Evolutionary conservation across 2,329 filamentous ascomycete genomes (phyloP).

Genomic region (Tolypocladium nubicola): DNA sequence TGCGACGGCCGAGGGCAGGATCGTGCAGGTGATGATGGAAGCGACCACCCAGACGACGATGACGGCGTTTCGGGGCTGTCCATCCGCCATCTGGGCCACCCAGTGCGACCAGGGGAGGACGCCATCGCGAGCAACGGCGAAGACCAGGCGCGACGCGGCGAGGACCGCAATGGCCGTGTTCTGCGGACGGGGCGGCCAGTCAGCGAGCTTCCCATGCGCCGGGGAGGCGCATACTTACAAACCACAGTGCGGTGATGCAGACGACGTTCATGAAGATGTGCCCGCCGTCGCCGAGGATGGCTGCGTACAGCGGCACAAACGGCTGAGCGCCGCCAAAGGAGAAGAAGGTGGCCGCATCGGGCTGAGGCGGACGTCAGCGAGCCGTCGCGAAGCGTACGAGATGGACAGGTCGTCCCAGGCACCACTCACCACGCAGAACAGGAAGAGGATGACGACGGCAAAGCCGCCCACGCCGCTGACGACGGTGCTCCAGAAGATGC

Average conservation of each 20-base stretch:
- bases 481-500: constrained; percentile 50
- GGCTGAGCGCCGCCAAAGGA: constrained; percentile 44
- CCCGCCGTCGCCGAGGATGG: constrained; percentile 41
- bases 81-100: constrained; percentile 43
- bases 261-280: constrained; percentile 27
- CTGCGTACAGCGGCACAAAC: constrained; percentile 47
- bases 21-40: constrained; percentile 45
- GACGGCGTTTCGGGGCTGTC: constrained; percentile 50
- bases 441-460: constrained; percentile 43
- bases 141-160: constrained; percentile 50
- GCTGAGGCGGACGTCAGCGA: not conserved
- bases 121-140: constrained; percentile 50
- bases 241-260: not conserved
- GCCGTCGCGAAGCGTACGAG: not conserved
- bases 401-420: no score
- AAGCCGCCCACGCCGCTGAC: constrained; percentile 46
- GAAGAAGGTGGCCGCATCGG: constrained; percentile 18
- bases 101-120: constrained; percentile 48
- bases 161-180: constrained; percentile 50
- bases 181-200: constrained; percentile 11
- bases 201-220: not conserved
- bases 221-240: not conserved
- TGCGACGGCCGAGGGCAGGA: constrained; percentile 42
- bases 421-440: constrained; percentile 39
- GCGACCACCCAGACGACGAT: constrained; percentile 46